Conservation (phyloP, 2,329 filamentous ascomycete genomes). For the Colletotrichum higginsianum region DNA sequence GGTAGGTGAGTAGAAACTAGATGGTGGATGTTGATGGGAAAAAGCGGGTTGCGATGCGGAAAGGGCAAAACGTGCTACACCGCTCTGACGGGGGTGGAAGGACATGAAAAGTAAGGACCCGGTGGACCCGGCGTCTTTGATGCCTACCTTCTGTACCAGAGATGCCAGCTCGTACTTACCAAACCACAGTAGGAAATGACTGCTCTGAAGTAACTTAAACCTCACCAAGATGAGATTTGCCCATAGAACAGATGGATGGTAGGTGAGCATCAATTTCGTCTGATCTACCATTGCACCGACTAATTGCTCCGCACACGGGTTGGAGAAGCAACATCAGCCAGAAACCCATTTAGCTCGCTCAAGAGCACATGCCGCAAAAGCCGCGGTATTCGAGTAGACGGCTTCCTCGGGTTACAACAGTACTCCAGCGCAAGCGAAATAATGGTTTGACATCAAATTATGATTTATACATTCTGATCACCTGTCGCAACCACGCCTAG, state of each 20-base stretch:
- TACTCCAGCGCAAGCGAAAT: not conserved
- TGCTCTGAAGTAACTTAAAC: too few relatives aligned
- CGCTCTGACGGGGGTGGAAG: slow-evolving; percentile 1
- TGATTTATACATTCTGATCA: not conserved
- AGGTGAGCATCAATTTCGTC: not conserved
- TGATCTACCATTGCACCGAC: too few relatives aligned
- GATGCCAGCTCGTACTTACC: too few relatives aligned
- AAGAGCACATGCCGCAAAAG: not conserved
- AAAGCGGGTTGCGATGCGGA: not conserved
- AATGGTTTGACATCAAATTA: not conserved
- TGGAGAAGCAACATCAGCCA: not conserved
- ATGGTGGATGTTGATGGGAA: not conserved
- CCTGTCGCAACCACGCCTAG: too few relatives aligned
- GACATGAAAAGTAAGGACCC: not conserved
- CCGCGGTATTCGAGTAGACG: not conserved
- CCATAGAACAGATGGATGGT: too few relatives aligned
- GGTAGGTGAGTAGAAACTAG: not conserved
- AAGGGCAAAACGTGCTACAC: slow-evolving; percentile 20
- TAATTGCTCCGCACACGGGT: too few relatives aligned
- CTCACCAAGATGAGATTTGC: not conserved
- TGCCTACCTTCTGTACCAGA: not conserved
- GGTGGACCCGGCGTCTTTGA: not conserved
- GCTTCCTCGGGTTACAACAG: not conserved
- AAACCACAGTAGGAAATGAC: too few relatives aligned
- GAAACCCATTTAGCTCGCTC: not conserved